These are phyloP conservation scores for Aspergillus versicolor DNA, from an alignment of 2,329 filamentous ascomycete genomes.

Conservation along the genomic window DNA sequence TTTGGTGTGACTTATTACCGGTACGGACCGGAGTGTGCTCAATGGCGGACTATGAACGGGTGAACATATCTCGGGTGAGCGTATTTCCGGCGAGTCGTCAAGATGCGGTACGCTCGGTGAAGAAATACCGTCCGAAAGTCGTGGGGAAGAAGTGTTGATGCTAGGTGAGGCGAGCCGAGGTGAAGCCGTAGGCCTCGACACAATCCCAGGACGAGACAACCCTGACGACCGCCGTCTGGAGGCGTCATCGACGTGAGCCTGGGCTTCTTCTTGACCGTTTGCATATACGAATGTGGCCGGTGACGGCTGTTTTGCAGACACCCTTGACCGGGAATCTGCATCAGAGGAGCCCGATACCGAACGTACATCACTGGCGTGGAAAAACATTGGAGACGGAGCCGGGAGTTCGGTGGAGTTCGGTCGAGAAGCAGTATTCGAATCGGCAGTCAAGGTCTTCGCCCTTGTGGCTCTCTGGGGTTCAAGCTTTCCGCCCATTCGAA, in stretches of 20 bases:
- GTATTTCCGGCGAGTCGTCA: conserved; percentile 23
- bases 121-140: conserved; percentile 24
- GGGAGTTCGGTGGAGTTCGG: conserved; percentile 35
- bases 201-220: conserved; percentile 24
- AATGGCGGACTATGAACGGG: conserved; percentile 23
- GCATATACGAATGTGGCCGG: conserved; percentile 38
- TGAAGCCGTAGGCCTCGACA: conserved; percentile 26
- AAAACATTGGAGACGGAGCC: conserved; percentile 67
- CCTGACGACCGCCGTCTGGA: conserved; percentile 33
- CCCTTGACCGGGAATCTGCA: conserved; percentile 27
- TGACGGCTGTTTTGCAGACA: conserved; percentile 25
- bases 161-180: conserved; percentile 33
- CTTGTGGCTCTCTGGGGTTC: conserved; percentile 33
- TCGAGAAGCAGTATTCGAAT: conserved; percentile 33
- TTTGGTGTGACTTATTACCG: conserved; percentile 29
- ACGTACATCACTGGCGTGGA: conserved; percentile 81
- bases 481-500: conserved; percentile 27
- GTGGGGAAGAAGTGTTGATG: conserved; percentile 24
- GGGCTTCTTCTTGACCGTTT: conserved; percentile 36
- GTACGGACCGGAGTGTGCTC: conserved; percentile 17
- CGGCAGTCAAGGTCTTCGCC: conserved; percentile 39
- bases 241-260: conserved; percentile 11
- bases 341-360: conserved; percentile 42
- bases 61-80: conserved; percentile 20
- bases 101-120: conserved; percentile 19